Conservation (phyloP, 2,329 filamentous ascomycete species). For the Fusarium sp. region DNA sequence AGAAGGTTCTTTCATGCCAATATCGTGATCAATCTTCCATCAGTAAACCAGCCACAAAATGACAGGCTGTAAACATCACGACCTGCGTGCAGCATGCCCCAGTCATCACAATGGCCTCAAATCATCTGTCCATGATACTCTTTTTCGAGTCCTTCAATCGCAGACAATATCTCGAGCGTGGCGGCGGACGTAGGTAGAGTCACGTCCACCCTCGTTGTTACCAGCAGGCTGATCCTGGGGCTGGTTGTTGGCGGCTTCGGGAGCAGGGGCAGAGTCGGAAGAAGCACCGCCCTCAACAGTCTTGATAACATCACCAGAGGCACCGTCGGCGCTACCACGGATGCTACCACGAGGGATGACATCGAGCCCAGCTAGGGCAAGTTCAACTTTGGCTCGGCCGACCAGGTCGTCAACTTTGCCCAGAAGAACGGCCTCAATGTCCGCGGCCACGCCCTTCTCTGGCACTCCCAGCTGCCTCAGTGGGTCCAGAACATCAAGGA, state of each 20-base stretch:
- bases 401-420: constrained; percentile 72
- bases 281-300: constrained; percentile 16
- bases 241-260: neutral
- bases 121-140: neutral
- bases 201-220: neutral
- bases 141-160: neutral
- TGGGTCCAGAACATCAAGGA: constrained; percentile 72
- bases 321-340: constrained; percentile 17
- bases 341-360: constrained; percentile 26
- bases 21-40: neutral
- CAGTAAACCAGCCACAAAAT: neutral
- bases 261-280: neutral
- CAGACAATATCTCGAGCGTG: constrained; percentile 15
- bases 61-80: constrained; percentile 18
- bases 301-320: constrained; percentile 4
- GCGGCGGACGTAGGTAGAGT: constrained; percentile 11
- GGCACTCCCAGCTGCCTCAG: constrained; percentile 71
- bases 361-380: constrained; percentile 51
- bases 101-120: neutral
- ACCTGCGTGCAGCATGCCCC: constrained; percentile 22
- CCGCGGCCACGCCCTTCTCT: constrained; percentile 75
- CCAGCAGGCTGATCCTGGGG: neutral
- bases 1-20: neutral
- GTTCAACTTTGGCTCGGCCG: constrained; percentile 70
- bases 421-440: constrained; percentile 63